Base-by-base conservation (phyloP, 192 early-diverging fungal species). In the Physocladia obscura region DNA sequence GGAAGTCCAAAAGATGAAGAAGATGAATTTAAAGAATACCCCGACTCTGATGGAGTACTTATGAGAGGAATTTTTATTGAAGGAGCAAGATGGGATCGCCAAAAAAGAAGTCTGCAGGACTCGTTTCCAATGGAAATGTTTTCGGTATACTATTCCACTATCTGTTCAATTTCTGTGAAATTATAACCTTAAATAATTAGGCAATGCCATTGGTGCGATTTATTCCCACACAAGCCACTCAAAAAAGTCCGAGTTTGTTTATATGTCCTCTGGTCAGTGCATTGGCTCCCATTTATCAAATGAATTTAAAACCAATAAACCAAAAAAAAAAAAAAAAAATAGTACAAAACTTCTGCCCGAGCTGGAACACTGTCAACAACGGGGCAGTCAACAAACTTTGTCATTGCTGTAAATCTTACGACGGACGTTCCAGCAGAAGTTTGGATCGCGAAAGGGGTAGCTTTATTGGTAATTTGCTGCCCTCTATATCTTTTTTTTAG, bases 71-170 rank as follows among this genome's bases (percentile, higher is more conserved):
- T 87, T 50, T 87, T 64, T 49, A 76, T 87, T 37, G 86, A 87
- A 74, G 86, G 86, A 17, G 86, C 86, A 3, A 60, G 84, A 24
- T 87, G 84, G 81, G 86, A 87, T 69, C 36, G 72, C 22, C 74
- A 84, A 37, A 82, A 82, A 44, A 31, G 78, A 29, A 27, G 73
- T 4, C 40, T 87, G 6, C 86, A 87, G 59, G 86, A 87, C 57
- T 83, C 86, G 49, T 87, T 81, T 64, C 81, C 86, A 6, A 87
- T 87, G 86, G 86, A 87, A 67, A 87, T 87, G 86, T 84, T 73
- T 73, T 86, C 86, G 65, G 82, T 87, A 77, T 22, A 72, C 68
- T 59, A 48, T 2, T 35, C 37, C 29, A n/a, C 57, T 39, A 30
- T n/a, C n/a, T n/a, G n/a, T n/a, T 13, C 8, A 8, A 13, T 44